Conservation (phyloP, 2,329 filamentous ascomycete species). For the Xylariaceae sp. region DNA sequence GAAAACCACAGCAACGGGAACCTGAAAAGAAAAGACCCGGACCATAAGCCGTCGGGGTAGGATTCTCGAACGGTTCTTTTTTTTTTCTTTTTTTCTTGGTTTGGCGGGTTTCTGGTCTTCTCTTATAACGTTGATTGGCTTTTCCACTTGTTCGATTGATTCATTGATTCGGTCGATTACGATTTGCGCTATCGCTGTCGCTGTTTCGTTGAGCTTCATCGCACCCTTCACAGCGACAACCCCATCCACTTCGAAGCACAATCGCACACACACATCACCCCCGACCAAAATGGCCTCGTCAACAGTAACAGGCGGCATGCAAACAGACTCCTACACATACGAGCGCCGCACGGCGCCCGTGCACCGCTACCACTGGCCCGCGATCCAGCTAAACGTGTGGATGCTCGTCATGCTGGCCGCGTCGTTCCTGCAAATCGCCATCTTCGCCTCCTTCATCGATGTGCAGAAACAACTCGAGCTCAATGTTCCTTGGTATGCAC, state of each 20-base stretch:
- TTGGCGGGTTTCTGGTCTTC: too few species aligned
- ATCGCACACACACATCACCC: too few species aligned
- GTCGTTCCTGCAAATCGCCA: constrained; percentile 54
- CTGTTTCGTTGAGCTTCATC: background rate
- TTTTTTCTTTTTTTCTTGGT: background rate
- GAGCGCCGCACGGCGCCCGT: constrained; percentile 42
- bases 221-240: background rate
- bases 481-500: constrained; percentile 53
- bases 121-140: background rate
- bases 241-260: too few species aligned
- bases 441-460: constrained; percentile 55
- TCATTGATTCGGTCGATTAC: background rate
- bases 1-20: too few species aligned
- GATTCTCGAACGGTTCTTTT: background rate
- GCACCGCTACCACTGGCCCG: constrained; percentile 63
- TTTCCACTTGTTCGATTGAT: background rate
- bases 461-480: constrained; percentile 52
- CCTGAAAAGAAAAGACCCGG: background rate
- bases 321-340: constrained; percentile 39
- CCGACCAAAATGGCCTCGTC: constrained; percentile 32
- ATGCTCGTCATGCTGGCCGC: constrained; percentile 60
- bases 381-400: constrained; percentile 62
- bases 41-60: background rate
- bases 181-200: too few species aligned
- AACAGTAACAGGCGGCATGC: constrained; percentile 33